phyloP scores from a whole-genome alignment of 192 early-diverging fungal genomes.

The Backusella morwellensis region DNA sequence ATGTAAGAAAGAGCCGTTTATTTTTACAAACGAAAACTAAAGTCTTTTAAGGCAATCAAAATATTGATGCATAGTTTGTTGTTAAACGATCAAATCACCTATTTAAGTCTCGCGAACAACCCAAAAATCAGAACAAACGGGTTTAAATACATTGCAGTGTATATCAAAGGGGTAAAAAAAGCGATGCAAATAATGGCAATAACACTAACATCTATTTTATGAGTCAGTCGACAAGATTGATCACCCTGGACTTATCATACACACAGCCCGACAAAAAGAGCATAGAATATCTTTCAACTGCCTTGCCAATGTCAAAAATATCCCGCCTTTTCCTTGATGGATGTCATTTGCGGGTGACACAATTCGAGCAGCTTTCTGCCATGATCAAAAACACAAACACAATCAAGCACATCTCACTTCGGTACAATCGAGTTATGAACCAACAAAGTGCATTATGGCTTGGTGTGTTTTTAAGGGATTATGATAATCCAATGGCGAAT shows the following conservation, averaged over 20 bases:
- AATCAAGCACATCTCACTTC: slow-evolving; percentile 41
- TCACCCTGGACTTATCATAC: slow-evolving; percentile 69
- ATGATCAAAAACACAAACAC: slow-evolving; percentile 38
- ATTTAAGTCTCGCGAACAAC: slow-evolving; percentile 71
- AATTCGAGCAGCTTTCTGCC: slow-evolving; percentile 26
- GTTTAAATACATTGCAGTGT: slow-evolving; percentile 71
- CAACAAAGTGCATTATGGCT: slow-evolving; percentile 47
- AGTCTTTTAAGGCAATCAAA: slow-evolving; percentile 49
- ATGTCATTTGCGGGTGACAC: slow-evolving; percentile 16
- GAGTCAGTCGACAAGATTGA: slow-evolving; percentile 56
- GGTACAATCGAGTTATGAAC: slow-evolving; percentile 45
- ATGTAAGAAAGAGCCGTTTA: slow-evolving; percentile 38
- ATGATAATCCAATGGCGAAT: slow-evolving; percentile 34
- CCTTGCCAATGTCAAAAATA: slow-evolving; percentile 33
- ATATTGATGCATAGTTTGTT: slow-evolving; percentile 71
- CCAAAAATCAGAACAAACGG: slow-evolving; percentile 66
- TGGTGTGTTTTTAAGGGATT: slow-evolving; percentile 55
- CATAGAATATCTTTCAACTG: slow-evolving; percentile 64
- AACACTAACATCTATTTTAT: background rate
- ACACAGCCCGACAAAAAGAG: slow-evolving; percentile 68
- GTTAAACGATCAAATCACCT: slow-evolving; percentile 59
- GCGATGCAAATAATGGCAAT: background rate
- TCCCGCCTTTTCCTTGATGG: slow-evolving; percentile 18
- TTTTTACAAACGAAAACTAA: background rate
- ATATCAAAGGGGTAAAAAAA: slow-evolving; percentile 59